These are phyloP conservation scores for Prunus mongolica DNA, from an alignment of 306 rosid species.

Conservation along the genomic window DNA sequence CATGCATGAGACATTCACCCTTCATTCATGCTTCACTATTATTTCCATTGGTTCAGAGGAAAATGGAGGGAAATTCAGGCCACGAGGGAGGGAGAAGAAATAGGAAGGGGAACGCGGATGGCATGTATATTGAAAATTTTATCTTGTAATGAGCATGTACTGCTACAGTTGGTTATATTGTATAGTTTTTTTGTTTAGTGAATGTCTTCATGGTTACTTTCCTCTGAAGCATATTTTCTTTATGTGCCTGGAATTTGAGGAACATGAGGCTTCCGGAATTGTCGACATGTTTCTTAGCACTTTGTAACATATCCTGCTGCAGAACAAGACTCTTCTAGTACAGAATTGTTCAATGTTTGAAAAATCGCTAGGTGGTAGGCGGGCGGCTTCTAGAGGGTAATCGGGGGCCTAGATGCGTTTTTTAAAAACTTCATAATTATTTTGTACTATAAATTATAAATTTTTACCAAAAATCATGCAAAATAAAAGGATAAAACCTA, in stretches of 20 bases:
- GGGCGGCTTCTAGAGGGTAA: no score
- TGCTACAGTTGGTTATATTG: constrained; percentile 31
- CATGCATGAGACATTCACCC: constrained; percentile 18
- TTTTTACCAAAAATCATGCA: no score
- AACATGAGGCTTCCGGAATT: neutral
- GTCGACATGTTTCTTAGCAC: neutral
- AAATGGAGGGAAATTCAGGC: neutral
- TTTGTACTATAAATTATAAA: no score
- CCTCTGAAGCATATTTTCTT: neutral
- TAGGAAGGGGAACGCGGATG: neutral
- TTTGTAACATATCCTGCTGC: neutral
- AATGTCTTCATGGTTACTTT: neutral
- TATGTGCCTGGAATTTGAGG: neutral
- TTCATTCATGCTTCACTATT: neutral
- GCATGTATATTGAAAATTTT: constrained; percentile 8
- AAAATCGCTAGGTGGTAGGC: no score
- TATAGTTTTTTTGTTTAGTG: constrained; percentile 30
- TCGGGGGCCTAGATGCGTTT: no score
- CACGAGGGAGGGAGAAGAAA: neutral
- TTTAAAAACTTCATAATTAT: no score
- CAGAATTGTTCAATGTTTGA: no score
- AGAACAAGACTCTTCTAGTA: neutral
- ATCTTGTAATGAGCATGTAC: neutral
- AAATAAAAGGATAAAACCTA: no score
- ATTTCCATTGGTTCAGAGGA: constrained; percentile 13